Base-by-base conservation (phyloP, 208 protist genomes). In the Strigomonas culicis region DNA sequence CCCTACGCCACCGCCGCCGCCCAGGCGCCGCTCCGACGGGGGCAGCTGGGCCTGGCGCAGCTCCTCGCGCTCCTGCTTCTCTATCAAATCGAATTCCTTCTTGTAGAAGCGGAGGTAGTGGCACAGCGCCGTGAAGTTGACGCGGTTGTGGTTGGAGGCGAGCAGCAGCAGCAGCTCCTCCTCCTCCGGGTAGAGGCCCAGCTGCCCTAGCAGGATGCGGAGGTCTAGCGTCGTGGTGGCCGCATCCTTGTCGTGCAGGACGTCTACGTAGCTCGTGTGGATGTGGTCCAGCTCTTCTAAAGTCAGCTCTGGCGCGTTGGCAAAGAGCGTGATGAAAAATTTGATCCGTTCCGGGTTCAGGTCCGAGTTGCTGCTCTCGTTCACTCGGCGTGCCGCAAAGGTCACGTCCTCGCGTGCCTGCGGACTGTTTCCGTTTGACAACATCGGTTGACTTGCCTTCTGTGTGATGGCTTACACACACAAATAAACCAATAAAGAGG, bases 101-200 rank as follows among this genome's bases (percentile, higher is more conserved):
- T 94, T 94, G 75, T 89, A 91, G 52, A 94, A 90, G 17, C 83
- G 80, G 43, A 94, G 74, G 74, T 90, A 94, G n/a, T 78, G 59
- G 49, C 75, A 79, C 1, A 94, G 65, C 30, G 73, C 69, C 2
- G 74, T 71, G 50, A 92, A 68, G 62, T 73, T 90, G n/a, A 94
- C 68, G 21, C 79, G 82, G 19, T 65, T 60, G n/a, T 82, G 79
- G 64, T 70, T 82, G 24, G 77, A 75, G 22, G 73, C 51, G 15
- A 94, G 72, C 17, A 92, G 46, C 21, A 92, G 57, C 19, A 63
- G 25, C n/a, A 94, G 60, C 59, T 94, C 85, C 24, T 77, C 66
- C 49, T 90, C 80, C 17, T 68, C 75, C 0, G 88, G 88, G 66
- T 92, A 92, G 34, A 90, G 51, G 34, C 88, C 88, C 21, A 94